Percentiles rank a stretch among this genome's conserved stretches.
Evolutionary conservation across 2,329 filamentous ascomycete species (phyloP).

Genomic region (Chrysosporium keratinophilum): DNA sequence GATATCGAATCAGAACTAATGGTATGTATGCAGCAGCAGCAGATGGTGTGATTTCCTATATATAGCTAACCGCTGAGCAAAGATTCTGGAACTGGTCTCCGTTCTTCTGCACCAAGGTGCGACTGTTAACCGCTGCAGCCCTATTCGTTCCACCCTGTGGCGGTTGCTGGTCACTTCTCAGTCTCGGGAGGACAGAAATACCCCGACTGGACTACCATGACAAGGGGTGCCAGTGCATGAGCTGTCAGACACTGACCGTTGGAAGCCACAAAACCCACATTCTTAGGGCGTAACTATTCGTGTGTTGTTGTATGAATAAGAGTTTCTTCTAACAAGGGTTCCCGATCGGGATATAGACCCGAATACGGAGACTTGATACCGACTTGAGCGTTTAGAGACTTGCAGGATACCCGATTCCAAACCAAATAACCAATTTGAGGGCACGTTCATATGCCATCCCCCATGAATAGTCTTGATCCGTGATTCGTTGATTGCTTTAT

Average conservation of each 20-base stretch:
- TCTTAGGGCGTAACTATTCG: no score
- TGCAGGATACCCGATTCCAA: no score
- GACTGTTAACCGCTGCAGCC: slow-evolving; percentile 7
- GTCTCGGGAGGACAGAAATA: neutral
- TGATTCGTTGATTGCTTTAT: no score
- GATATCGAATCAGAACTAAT: neutral
- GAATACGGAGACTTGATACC: no score
- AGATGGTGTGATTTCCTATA: neutral
- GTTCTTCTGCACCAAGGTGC: neutral
- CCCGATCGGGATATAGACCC: no score
- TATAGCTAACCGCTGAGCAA: neutral
- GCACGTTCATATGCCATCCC: no score
- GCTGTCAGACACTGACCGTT: neutral
- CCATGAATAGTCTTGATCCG: no score
- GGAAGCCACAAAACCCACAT: no score
- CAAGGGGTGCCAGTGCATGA: neutral
- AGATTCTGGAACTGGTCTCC: neutral
- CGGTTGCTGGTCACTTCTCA: slow-evolving; percentile 2
- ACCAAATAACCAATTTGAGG: no score
- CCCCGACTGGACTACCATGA: neutral
- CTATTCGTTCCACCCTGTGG: slow-evolving; percentile 5
- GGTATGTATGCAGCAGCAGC: neutral
- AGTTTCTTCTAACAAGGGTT: no score
- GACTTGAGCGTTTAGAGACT: no score
- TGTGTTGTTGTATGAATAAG: no score